phyloP scores from a whole-genome alignment of 208 protist genomes.

The Wallacemonas sp. region DNA sequence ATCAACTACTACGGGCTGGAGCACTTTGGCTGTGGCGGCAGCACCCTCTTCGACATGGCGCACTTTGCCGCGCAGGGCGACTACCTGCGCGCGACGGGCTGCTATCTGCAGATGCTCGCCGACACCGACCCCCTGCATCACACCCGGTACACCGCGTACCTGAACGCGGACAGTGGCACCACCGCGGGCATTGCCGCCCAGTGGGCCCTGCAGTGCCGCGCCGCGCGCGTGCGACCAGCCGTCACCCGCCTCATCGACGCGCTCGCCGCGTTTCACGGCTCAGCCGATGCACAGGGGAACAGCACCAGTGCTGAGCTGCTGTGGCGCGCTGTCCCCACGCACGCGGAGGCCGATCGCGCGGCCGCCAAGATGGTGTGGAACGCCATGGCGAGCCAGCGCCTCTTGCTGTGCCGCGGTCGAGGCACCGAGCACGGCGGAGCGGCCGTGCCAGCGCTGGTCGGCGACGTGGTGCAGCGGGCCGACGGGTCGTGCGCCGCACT shows the following conservation, averaged over 20 bases:
- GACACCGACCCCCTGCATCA: conserved; percentile 69
- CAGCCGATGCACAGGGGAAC: background rate
- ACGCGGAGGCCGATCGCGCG: conserved; percentile 23
- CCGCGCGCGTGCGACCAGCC: conserved; percentile 15
- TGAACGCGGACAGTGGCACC: conserved; percentile 59
- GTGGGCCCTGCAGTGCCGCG: conserved; percentile 47
- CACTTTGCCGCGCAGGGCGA: conserved; percentile 40
- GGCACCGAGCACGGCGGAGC: conserved; percentile 44
- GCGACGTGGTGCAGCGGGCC: conserved; percentile 6
- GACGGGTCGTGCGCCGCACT: conserved; percentile 24
- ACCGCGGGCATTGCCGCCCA: conserved; percentile 34
- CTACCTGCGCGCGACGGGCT: conserved; percentile 38
- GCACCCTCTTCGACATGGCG: conserved; percentile 63
- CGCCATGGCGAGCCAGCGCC: conserved; percentile 74
- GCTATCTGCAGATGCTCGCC: conserved; percentile 62
- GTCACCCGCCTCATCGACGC: conserved; percentile 1
- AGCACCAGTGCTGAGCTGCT: conserved; percentile 15
- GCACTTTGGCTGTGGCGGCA: conserved; percentile 58
- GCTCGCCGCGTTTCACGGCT: conserved; percentile 27
- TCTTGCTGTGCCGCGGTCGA: conserved; percentile 35
- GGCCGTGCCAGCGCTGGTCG: background rate
- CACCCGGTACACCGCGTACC: conserved; percentile 56
- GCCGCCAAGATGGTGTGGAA: conserved; percentile 86
- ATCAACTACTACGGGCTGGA: conserved; percentile 88
- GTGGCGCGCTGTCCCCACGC: conserved; percentile 35